Evolutionary conservation across 352 stramenopile species (phyloP).

Genomic region (Pythium phragmitis): DNA sequence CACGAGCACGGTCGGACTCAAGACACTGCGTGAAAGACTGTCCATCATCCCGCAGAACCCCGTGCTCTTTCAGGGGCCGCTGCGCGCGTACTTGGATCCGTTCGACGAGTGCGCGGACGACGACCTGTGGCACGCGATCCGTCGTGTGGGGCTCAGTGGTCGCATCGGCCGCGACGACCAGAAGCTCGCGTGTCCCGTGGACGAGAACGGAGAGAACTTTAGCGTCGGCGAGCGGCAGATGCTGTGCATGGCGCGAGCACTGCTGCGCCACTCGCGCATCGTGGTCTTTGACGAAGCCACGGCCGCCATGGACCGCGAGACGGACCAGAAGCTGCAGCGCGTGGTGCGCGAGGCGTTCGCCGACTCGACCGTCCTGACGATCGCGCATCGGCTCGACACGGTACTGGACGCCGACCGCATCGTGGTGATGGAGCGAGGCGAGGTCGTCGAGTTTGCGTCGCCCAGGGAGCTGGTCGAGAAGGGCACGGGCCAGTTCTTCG

Average conservation of each 20-base stretch:
- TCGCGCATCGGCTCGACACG: conserved; percentile 36
- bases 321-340: conserved; percentile 45
- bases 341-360: conserved; percentile 84
- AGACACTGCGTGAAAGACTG: conserved; percentile 73
- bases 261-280: conserved; percentile 68
- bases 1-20: conserved; percentile 70
- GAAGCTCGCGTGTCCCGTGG: conserved; percentile 69
- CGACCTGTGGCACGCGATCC: conserved; percentile 44
- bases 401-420: conserved; percentile 7
- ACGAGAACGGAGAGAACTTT: conserved; percentile 94
- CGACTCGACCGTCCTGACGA: conserved; percentile 92
- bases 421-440: conserved; percentile 48
- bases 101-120: conserved; percentile 80
- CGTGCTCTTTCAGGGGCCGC: conserved; percentile 89
- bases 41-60: conserved; percentile 94
- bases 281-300: conserved; percentile 82
- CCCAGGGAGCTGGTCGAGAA: conserved; percentile 55
- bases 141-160: conserved; percentile 49
- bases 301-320: conserved; percentile 73
- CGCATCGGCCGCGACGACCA: conserved; percentile 36
- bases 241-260: conserved; percentile 71
- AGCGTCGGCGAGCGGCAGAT: conserved; percentile 49
- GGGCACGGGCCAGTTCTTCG: conserved; percentile 42
- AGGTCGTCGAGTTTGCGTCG: conserved; percentile 78
- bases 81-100: conserved; percentile 91